Percentiles rank a stretch among this genome's conserved stretches.
phyloP scores from a whole-genome alignment of 2,329 filamentous ascomycete genomes.

The Intubia oerlemansii region DNA sequence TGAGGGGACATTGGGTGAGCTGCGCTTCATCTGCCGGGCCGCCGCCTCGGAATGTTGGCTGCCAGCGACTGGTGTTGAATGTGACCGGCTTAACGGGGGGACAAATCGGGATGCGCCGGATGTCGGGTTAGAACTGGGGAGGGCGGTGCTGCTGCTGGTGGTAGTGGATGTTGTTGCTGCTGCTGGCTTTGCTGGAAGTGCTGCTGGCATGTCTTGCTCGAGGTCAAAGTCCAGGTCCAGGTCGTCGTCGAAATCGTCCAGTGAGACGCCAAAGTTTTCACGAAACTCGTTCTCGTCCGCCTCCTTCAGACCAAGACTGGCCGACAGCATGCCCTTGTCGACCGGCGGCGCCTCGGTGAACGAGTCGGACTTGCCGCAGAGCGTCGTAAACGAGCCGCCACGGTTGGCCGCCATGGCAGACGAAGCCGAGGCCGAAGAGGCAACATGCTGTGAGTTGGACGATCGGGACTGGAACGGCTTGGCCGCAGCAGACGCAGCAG shows the following conservation, averaged over 20 bases:
- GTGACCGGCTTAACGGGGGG: too few species aligned
- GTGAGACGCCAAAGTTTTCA: conserved; percentile 37
- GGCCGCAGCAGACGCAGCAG: too few species aligned
- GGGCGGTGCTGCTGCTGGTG: not conserved
- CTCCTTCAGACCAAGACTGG: too few species aligned
- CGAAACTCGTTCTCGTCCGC: conserved; percentile 1
- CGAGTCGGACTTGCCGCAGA: conserved; percentile 13
- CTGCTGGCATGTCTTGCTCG: conserved; percentile 20
- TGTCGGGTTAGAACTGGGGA: too few species aligned
- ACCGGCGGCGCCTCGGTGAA: conserved; percentile 21
- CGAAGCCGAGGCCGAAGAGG: too few species aligned
- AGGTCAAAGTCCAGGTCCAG: conserved; percentile 42
- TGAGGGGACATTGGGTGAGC: conserved; percentile 14
- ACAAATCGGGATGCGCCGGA: too few species aligned
- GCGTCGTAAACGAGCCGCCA: conserved; percentile 1
- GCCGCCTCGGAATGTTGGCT: not conserved
- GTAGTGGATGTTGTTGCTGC: conserved; percentile 8
- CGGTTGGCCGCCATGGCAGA: too few species aligned
- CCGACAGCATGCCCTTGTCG: not conserved
- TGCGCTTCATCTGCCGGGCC: conserved; percentile 17
- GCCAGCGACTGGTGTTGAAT: too few species aligned
- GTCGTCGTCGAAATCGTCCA: conserved; percentile 78
- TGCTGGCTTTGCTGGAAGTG: conserved; percentile 18
- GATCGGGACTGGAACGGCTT: too few species aligned
- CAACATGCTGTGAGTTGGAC: too few species aligned